Base-by-base conservation (phyloP, 1,139 yeast genomes). In the Ashbya aceris region DNA sequence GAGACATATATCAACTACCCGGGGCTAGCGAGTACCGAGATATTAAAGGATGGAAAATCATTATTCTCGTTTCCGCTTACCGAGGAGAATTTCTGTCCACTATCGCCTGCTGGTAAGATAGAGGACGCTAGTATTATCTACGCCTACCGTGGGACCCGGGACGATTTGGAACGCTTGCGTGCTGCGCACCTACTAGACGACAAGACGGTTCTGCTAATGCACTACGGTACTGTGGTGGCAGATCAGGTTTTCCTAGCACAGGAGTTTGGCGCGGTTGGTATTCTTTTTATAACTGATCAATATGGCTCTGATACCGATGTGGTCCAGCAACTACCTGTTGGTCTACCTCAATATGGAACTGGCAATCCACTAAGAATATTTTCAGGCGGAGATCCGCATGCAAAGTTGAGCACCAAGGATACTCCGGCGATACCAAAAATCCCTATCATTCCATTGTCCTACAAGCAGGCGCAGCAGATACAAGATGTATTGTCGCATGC, bases 301-400 rank as follows among this genome's bases (percentile, higher is more conserved):
- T 49, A 46, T 27, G 52, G 50, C 2, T 50, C 49, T 9, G 37
- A 42, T 10, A 52, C 60, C 48, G 77, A 73, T 37, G 68, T 76
- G 0, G 75, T 83, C 26, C 81, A 80, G 55, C 73, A 77, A 45
- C 73, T 72, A 23, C 72, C 83, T 45, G 83, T 83, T 2, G 94
- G 82, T 0, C 67, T 79, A 31, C 69, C 82, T 0, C 77, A 84
- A 44, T 66, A 69, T 45, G 73, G 76, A 45, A 77, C 93, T 0
- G 97, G 97, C 2, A 94, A 86, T 58, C 74, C 85, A 2, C 61
- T 84, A 17, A 73, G 83, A 1, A 94, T 95, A 0, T 95, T 93
- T 0, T 80, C 84, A 81, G 68, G 82, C 0, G 66, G 80, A 2
- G 64, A 67, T n/a, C 47, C 54, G 9, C 48, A 60, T 11, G 58